A percentile compares a stretch with the other conserved stretches of the same genome.
Evolutionary conservation across 2,329 filamentous ascomycete genomes (phyloP).

Genomic region (Trichoderma guizhouense): DNA sequence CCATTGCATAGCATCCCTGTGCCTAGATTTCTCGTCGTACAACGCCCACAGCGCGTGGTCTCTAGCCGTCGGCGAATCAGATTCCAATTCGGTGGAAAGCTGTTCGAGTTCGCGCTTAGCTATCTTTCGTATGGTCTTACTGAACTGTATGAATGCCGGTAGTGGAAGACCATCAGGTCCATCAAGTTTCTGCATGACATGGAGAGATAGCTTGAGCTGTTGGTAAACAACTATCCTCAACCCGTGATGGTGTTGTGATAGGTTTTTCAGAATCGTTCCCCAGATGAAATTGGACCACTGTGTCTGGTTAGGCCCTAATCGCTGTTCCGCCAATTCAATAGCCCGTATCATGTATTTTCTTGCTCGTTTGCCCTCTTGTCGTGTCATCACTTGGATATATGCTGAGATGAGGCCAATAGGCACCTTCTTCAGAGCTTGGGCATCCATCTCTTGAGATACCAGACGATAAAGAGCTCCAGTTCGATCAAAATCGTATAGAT

Average conservation of each 20-base stretch:
- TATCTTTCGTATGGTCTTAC: slow-evolving; percentile 24
- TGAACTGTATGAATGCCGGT: slow-evolving; percentile 23
- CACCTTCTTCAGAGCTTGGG: slow-evolving; percentile 25
- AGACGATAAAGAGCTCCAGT: slow-evolving; percentile 20
- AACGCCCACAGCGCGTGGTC: slow-evolving; percentile 9
- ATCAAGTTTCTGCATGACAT: slow-evolving; percentile 31
- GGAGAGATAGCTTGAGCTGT: slow-evolving; percentile 31
- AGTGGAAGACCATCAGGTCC: slow-evolving; percentile 24
- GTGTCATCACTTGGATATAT: slow-evolving; percentile 41
- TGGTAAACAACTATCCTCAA: slow-evolving; percentile 29
- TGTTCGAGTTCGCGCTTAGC: slow-evolving; percentile 25
- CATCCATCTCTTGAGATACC: slow-evolving; percentile 25
- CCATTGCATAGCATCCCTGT: not conserved
- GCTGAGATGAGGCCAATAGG: slow-evolving; percentile 43
- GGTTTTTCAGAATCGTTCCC: slow-evolving; percentile 34
- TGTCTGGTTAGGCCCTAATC: slow-evolving; percentile 25
- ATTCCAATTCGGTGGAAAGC: slow-evolving; percentile 22
- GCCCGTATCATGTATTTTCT: slow-evolving; percentile 31
- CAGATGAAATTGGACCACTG: slow-evolving; percentile 33
- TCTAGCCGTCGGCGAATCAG: slow-evolving; percentile 11
- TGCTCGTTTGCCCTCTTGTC: slow-evolving; percentile 21
- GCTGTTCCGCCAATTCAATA: slow-evolving; percentile 29
- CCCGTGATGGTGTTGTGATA: slow-evolving; percentile 30
- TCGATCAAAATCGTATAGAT: slow-evolving; percentile 45
- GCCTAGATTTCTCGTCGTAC: not conserved